Evolutionary conservation across 441 rosid genomes (phyloP).

Genomic region (Jatropha podagrica): DNA sequence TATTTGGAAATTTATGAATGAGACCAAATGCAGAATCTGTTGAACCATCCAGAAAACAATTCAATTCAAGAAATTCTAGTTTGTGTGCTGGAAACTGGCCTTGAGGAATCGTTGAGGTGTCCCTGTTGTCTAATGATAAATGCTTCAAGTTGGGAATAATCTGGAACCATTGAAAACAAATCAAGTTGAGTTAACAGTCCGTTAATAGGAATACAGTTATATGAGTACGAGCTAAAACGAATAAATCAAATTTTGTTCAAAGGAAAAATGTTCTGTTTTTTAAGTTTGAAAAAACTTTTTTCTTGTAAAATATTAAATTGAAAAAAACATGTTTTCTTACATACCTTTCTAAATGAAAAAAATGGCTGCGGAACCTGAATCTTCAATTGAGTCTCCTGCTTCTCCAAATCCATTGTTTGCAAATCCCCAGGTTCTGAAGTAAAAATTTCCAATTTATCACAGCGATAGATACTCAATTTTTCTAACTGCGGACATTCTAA

Average conservation of each 20-base stretch:
- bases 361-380: background rate
- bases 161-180: background rate
- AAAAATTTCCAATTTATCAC: slow-evolving; percentile 1
- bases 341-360: background rate
- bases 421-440: background rate
- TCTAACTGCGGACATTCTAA: background rate
- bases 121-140: slow-evolving; percentile 15
- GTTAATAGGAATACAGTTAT: too few relatives aligned
- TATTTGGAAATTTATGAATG: slow-evolving; percentile 17
- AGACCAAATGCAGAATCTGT: slow-evolving; percentile 18
- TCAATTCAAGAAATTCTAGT: slow-evolving; percentile 14
- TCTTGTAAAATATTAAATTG: too few relatives aligned
- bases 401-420: background rate
- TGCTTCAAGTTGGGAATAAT: slow-evolving; percentile 18
- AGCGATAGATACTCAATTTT: background rate
- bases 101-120: slow-evolving; percentile 4
- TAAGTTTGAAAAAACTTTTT: too few relatives aligned
- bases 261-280: too few relatives aligned
- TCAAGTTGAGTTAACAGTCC: too few relatives aligned
- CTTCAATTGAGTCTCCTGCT: background rate
- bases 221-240: too few relatives aligned
- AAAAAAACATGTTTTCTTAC: too few relatives aligned
- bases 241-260: too few relatives aligned
- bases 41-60: slow-evolving; percentile 19
- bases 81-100: slow-evolving; percentile 2